Conservation (phyloP, 768 basidiomycete species). For the Clitopilus passeckerianus region DNA sequence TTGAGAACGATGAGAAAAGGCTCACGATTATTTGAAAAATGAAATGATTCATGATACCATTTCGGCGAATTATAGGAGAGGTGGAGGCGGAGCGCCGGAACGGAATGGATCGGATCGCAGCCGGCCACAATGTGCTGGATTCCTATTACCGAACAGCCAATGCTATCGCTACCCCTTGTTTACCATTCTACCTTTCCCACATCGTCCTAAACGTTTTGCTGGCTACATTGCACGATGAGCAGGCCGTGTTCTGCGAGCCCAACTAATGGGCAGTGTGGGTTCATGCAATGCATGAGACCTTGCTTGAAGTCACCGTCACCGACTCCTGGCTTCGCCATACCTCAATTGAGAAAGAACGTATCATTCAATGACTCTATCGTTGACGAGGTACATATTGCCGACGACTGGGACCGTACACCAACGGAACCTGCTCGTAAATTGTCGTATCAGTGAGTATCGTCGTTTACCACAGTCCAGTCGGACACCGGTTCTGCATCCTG, state of each 20-base stretch:
- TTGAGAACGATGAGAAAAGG: not conserved
- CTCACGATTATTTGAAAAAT: not conserved
- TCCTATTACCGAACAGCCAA: not conserved
- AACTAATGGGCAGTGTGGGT: slow-evolving; percentile 7
- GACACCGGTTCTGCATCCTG: slow-evolving; percentile 1
- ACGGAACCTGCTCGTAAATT: slow-evolving; percentile 57
- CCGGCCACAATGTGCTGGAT: not conserved
- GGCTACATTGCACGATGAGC: not conserved
- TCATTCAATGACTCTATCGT: slow-evolving; percentile 50
- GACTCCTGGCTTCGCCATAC: slow-evolving; percentile 12
- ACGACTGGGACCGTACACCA: slow-evolving; percentile 80
- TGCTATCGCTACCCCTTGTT: not conserved
- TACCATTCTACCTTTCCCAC: not conserved
- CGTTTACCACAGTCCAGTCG: slow-evolving; percentile 4
- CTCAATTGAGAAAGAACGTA: slow-evolving; percentile 45
- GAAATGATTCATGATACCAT: not conserved
- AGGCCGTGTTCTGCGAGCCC: not conserved
- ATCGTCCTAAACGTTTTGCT: not conserved
- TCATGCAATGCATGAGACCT: slow-evolving; percentile 28
- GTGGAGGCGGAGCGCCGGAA: not conserved
- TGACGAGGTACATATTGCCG: slow-evolving; percentile 60
- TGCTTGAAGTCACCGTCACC: slow-evolving; percentile 29
- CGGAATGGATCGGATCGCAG: not conserved
- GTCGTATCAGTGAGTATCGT: slow-evolving; percentile 57
- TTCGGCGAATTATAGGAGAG: not conserved